Conservation (phyloP, 768 basidiomycete genomes). For the Serendipita sp. region DNA sequence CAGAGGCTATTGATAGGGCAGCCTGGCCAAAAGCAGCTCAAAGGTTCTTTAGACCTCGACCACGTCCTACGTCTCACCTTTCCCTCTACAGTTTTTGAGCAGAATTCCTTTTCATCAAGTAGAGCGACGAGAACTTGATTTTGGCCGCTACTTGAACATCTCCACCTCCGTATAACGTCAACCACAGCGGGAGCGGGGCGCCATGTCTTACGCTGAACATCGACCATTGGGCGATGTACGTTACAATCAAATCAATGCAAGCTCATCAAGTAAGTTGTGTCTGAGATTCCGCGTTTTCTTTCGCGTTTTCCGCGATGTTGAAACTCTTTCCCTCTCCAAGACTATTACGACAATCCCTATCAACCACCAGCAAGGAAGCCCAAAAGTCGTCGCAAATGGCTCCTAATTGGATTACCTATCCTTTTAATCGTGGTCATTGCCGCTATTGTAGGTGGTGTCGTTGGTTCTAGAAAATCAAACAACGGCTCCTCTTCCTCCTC, state of each 20-base stretch:
- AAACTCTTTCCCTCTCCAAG: not conserved
- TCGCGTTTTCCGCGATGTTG: not conserved
- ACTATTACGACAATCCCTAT: conserved; percentile 4
- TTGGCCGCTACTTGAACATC: not conserved
- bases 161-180: not conserved
- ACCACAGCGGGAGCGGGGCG: not conserved
- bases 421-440: conserved; percentile 22
- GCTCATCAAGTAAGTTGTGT: not conserved
- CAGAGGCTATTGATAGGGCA: too few species aligned
- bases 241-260: not conserved
- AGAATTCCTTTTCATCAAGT: too few species aligned
- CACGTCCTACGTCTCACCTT: too few species aligned
- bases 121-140: not conserved
- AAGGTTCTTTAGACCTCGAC: too few species aligned
- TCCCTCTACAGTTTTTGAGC: too few species aligned
- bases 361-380: not conserved
- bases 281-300: not conserved
- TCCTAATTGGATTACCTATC: conserved; percentile 20
- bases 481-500: conserved; percentile 21
- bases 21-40: too few species aligned
- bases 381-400: conserved; percentile 19
- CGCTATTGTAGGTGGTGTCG: conserved; percentile 49
- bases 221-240: not conserved
- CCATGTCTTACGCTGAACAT: not conserved
- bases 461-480: conserved; percentile 47